Evolutionary conservation across 805 yeast genomes (phyloP), one percentile per base, ranked within the genome.

Genomic region (Dipodascopsis tothii): DNA sequence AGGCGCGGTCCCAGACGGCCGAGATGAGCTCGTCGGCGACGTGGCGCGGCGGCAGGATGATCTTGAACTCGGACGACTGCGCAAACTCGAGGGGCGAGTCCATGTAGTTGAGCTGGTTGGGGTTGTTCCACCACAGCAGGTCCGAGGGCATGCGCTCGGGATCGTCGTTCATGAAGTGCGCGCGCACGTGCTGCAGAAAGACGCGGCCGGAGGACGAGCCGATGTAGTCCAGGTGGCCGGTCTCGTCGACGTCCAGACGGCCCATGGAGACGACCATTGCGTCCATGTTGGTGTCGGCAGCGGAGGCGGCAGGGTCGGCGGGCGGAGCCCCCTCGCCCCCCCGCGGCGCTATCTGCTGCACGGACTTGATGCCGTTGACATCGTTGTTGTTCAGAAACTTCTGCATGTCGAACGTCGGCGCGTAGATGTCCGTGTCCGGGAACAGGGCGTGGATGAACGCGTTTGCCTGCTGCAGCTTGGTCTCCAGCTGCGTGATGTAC

Each of bases 1-100:
- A 85, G 0, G 94, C 94, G 54, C 80, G 78, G 49, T 79, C 77
- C 94, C 95, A 87, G 1, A 88, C 81, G 36, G 80, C 75, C 47
- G 77, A 75, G 19, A 87, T 78, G 48, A 86, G 69, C 52, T 75
- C 76, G 30, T 84, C 61, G 0, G 95, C 90, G 21, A 74, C 73
- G 27, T 77, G 80, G 56, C 82, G 79, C 1, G 88, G 76, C 0
- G 96, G 96, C 30, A 87, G 64, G 5, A 82, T 75, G 48, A 81
- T 72, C 49, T 72, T 77, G 51, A 82, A 71, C 55, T 80, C 87
- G 42, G 51, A 46, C 35, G 51, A 37, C 23, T 37, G 40, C 5
- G 40, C 40, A 16, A 18, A 21, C 4, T 48, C 52, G 4, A 43
- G 27, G 4, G 52, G 52, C 16, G 50, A 44, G 14, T 48, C 51